Conservation (phyloP, 352 stramenopile species). For the Globisporangium nodosum region DNA sequence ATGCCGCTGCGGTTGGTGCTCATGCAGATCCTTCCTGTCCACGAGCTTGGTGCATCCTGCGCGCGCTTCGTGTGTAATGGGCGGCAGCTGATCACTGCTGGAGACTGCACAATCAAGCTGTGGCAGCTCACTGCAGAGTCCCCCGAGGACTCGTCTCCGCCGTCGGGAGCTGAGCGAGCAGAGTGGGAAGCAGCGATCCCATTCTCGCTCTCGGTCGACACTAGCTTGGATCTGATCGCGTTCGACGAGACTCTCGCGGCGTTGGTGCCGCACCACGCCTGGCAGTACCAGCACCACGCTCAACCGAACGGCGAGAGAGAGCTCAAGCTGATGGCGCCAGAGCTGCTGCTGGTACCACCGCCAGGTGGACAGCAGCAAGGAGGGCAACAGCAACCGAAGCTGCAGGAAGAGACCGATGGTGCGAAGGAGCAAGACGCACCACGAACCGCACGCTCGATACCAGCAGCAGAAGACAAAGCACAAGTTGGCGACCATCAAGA, state of each 20-base stretch:
- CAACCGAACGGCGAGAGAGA: neutral
- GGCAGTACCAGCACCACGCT: slow-evolving; percentile 14
- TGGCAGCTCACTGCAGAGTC: slow-evolving; percentile 26
- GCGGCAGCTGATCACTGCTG: slow-evolving; percentile 32
- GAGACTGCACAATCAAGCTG: slow-evolving; percentile 38
- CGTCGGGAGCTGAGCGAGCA: slow-evolving; percentile 11
- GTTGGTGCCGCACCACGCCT: slow-evolving; percentile 41
- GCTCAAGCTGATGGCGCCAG: slow-evolving; percentile 16
- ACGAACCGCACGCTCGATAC: too few species aligned
- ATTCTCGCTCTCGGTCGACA: slow-evolving; percentile 31
- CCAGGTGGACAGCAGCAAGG: neutral
- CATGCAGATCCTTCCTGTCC: slow-evolving; percentile 32
- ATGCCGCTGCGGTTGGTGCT: slow-evolving; percentile 14
- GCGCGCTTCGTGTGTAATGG: slow-evolving; percentile 33
- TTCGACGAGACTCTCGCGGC: slow-evolving; percentile 35
- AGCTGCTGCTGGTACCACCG: neutral
- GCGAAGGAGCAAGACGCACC: too few species aligned
- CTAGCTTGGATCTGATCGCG: slow-evolving; percentile 27
- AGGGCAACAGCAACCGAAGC: neutral
- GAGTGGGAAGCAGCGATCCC: slow-evolving; percentile 33
- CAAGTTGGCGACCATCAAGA: neutral
- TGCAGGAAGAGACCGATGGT: neutral
- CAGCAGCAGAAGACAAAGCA: neutral
- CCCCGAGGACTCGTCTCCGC: neutral
- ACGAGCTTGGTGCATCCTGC: slow-evolving; percentile 26